Base-by-base conservation (phyloP, 371 early-diverging fungal genomes). In the Zychaea mexicana region DNA sequence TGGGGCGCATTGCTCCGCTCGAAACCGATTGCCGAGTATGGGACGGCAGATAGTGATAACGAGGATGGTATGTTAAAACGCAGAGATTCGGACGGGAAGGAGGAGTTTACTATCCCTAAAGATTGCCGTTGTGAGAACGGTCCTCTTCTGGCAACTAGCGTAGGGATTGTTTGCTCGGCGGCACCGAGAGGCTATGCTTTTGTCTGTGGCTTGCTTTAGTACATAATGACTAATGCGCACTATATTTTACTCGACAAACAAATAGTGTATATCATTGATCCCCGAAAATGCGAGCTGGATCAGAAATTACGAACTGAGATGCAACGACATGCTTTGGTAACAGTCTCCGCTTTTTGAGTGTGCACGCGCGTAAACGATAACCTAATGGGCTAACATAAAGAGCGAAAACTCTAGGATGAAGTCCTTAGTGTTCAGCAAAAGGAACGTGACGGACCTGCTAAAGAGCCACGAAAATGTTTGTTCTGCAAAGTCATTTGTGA, bases 401-500 rank as follows among this genome's bases (percentile, higher is more conserved):
- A 12, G 52, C 39, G 17, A 27, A 32, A 13, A 60, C 60, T 2
- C 15, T 52, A 83, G 85, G 88, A 88, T 27, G 90, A 92, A 65
- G 87, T 95, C 27, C 75, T 96, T 47, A 76, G 83, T 42, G 75
- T 79, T 0, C 98, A 97, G 70, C 93, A 91, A 45, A 69, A 76
- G 46, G 96, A 97, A 72, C 86, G 95, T 3, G 84, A 86, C 42
- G 72, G 81, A 21, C 93, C 90, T 24, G 85, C 90, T 3, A 87
- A 78, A 26, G 62, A 73, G 46, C 84, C 90, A 33, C 85, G 92
- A 61, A 92, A 94, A 70, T 98, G 98, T 75, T 81, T 96, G 24
- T 98, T 98, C 76, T 98, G 98, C 83, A 92, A 90, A 67, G 85
- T 87, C 32, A 71, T 88, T 10, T 85, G 87, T 57, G 89, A 87